Percentiles rank a stretch among this genome's conserved stretches.
phyloP scores from a whole-genome alignment of 1,284 basidiomycete genomes.

The Tilletia horrida region DNA sequence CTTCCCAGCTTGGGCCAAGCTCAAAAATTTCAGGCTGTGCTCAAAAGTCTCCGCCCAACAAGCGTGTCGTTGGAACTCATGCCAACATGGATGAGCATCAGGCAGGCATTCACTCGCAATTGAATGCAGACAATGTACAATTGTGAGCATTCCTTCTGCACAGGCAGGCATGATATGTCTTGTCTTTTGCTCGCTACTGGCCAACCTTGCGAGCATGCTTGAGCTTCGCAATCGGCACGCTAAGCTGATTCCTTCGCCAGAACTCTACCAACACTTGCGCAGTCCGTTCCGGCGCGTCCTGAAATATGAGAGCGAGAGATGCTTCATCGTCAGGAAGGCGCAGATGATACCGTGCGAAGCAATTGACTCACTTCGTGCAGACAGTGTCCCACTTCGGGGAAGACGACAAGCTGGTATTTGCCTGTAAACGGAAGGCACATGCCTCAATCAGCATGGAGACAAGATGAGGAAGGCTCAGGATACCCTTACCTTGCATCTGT shows the following conservation, averaged over 20 bases:
- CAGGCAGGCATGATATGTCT: too few species aligned
- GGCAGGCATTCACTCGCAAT: too few species aligned
- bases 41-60: too few species aligned
- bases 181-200: too few species aligned
- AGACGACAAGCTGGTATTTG: slow-evolving; percentile 89
- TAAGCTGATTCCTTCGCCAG: slow-evolving; percentile 77
- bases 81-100: too few species aligned
- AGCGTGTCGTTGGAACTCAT: too few species aligned
- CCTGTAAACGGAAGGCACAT: slow-evolving; percentile 57
- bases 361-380: slow-evolving; percentile 73
- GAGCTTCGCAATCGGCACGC: slow-evolving; percentile 12
- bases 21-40: too few species aligned
- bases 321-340: too few species aligned
- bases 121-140: too few species aligned
- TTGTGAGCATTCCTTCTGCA: too few species aligned
- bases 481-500: slow-evolving; percentile 68
- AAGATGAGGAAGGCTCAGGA: neutral
- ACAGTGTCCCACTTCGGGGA: slow-evolving; percentile 84
- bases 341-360: slow-evolving; percentile 14
- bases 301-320: slow-evolving; percentile 18
- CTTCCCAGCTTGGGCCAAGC: too few species aligned
- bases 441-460: neutral
- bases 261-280: slow-evolving; percentile 81
- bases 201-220: neutral
- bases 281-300: slow-evolving; percentile 79